Conservation (phyloP, 163 green algal genomes). For the Coccomyxa subellipsoidea region DNA sequence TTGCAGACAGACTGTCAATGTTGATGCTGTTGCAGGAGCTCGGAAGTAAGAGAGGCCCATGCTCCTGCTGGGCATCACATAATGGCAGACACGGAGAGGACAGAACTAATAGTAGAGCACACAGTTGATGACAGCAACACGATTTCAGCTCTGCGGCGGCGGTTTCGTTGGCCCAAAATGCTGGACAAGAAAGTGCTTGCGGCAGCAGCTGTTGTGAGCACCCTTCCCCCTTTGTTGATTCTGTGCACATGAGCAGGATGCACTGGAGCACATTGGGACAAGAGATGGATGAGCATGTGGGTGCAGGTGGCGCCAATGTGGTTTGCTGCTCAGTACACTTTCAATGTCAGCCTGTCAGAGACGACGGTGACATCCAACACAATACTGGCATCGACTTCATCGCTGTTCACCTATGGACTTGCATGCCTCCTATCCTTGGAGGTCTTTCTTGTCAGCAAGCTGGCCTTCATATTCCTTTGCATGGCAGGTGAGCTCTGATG, state of each 20-base stretch:
- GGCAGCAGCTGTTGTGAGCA: constrained; percentile 16
- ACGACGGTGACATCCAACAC: constrained; percentile 96
- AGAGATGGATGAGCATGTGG: background rate
- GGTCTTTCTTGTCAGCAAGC: constrained; percentile 57
- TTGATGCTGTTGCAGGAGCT: background rate
- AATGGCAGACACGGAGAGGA: background rate
- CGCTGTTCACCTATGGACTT: constrained; percentile 86
- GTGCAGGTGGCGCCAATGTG: constrained; percentile 82
- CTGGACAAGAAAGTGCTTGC: background rate
- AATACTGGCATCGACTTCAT: constrained; percentile 81
- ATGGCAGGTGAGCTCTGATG: constrained; percentile 34
- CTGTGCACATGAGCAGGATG: background rate
- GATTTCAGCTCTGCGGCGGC: background rate
- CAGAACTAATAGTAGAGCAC: background rate
- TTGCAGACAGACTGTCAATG: too few species aligned
- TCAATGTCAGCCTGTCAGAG: constrained; percentile 80
- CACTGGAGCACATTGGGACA: too few species aligned
- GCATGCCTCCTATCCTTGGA: constrained; percentile 67
- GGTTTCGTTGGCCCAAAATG: background rate
- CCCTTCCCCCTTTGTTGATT: background rate
- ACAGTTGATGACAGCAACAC: background rate
- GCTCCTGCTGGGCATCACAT: background rate
- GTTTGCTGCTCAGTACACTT: constrained; percentile 88
- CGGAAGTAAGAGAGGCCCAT: background rate
- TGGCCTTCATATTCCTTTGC: constrained; percentile 55